Percentiles rank a stretch among this genome's conserved stretches.
Evolutionary conservation across 176 grass and related monocot genomes (phyloP).

Genomic region (Aegilops tauschii): DNA sequence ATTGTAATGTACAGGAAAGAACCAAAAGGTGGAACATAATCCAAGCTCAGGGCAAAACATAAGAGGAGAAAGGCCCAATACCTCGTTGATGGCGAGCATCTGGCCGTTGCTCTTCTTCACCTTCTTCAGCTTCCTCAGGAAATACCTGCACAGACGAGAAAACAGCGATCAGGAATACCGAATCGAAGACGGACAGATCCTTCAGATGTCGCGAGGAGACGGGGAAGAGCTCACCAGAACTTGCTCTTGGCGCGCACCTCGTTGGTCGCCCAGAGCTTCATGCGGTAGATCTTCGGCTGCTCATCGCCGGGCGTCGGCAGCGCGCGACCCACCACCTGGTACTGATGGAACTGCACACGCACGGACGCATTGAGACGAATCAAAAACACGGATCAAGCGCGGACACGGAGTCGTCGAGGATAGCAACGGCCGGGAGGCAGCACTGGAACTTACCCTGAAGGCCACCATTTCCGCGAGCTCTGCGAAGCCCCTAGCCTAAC

Average conservation of each 20-base stretch:
- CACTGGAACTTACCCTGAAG: conserved; percentile 38
- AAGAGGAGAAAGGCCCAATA: neutral
- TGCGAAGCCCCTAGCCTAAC: conserved; percentile 4
- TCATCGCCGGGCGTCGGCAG: conserved; percentile 65
- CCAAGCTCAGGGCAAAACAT: neutral
- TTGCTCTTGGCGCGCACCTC: conserved; percentile 87
- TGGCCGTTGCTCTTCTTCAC: conserved; percentile 94
- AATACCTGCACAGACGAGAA: conserved; percentile 41
- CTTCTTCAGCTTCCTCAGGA: conserved; percentile 87
- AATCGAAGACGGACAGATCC: neutral
- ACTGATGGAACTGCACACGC: conserved; percentile 78
- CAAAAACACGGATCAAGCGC: neutral
- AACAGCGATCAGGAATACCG: neutral
- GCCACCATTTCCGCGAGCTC: conserved; percentile 53
- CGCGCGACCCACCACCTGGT: conserved; percentile 75
- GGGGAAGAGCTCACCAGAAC: conserved; percentile 47
- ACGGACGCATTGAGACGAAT: neutral
- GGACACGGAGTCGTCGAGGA: neutral
- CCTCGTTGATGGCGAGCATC: conserved; percentile 78
- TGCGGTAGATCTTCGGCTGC: conserved; percentile 88
- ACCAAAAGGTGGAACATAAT: neutral
- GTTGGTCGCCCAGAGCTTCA: conserved; percentile 89
- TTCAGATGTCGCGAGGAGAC: neutral
- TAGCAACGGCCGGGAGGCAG: neutral
- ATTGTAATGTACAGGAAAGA: neutral